Base-by-base conservation (phyloP, 805 yeast genomes). In the Kregervanrija pseudodelftensis region DNA sequence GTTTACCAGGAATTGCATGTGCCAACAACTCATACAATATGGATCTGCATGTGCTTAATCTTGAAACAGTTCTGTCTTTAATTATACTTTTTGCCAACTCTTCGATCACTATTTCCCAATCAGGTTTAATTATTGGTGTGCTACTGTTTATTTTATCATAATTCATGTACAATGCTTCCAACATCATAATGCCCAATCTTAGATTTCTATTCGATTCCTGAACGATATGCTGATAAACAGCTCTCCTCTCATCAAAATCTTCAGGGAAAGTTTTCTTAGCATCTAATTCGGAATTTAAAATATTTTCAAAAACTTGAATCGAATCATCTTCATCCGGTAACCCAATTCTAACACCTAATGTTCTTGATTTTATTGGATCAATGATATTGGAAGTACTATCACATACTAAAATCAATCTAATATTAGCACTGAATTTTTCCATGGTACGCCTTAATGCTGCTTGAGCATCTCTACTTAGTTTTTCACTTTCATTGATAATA, bases 391-490 rank as follows among this genome's bases (percentile, higher is more conserved):
- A 86, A 22, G 95, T 86, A 3, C 96, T 79, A 59, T 88, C 91
- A 54, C 96, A 86, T 15, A 93, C 73, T 68, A 93, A 68, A 33
- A 93, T 77, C 50, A 93, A 69, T 49, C 99, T 76, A 53, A 93
- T 79, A 58, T 88, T 90, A 17, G 83, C 74, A 1, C 97, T 86
- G 64, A 88, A 90, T 61, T 88, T 90, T 60, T 90, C 97, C 96
- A 90, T 90, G 1, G 96, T 90, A 65, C 97, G 76, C 74, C 97
- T 80, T 49, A 90, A 68, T 0, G 97, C 97, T 4, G 96, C 95
- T 60, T 90, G 97, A 0, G 97, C 97, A 61, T 90, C 97, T 64
- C 95, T 76, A 15, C 89, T 82, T 49, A 90, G 70, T 7, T 87
- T 77, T 51, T 90, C 96, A 0, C 96, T 96, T 61, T 90, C 96